Evolutionary conservation across 2,329 filamentous ascomycete species (phyloP), one percentile per base, ranked within the genome.

Genomic region (Kalmusia sp.): DNA sequence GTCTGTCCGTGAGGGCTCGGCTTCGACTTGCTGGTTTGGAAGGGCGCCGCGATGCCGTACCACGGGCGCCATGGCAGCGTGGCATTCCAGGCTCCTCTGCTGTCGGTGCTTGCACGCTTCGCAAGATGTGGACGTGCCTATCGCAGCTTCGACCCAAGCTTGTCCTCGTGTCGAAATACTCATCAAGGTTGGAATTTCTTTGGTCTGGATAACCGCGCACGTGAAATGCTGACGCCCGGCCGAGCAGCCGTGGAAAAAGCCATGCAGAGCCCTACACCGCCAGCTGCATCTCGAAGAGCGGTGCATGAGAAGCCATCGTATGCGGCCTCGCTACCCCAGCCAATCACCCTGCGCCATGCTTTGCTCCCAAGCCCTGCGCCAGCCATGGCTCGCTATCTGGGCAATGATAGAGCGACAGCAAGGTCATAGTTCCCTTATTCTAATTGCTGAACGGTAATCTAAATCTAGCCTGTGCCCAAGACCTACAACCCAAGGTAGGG

Each of bases 251-350:
- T 33, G 34, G 31, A 28, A 46, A 19, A 35, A 35, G 34, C 25
- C 21, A 49, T 39, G 34, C 45, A 38, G 45, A 24, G 45, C 24
- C 25, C 46, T 25, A 48, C 53, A 51, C 39, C 49, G 43, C 47
- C 48, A 41, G 41, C 37, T 49, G 33, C 41, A 33, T 38, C 45
- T 30, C 43, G 30, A 33, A 37, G 17, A 34, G 38, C 35, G 37
- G 41, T 44, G 46, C 45, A 27, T 5, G n/a, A 39, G n/a, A 21
- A 15, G 2, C 4, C 15, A 22, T 37, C 8, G 22, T 28, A 25
- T n/a, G 2, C 31, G 8, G n/a, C 14, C 22, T 48, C 24, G 33
- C 34, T 48, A 48, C 11, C 27, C 8, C 22, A 9, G 4, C 45
- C 34, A 30, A 48, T 48, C 45, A 38, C 14, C 24, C 25, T 24